phyloP scores from a whole-genome alignment of 352 stramenopile genomes.

The Phytophthora pistaciae region DNA sequence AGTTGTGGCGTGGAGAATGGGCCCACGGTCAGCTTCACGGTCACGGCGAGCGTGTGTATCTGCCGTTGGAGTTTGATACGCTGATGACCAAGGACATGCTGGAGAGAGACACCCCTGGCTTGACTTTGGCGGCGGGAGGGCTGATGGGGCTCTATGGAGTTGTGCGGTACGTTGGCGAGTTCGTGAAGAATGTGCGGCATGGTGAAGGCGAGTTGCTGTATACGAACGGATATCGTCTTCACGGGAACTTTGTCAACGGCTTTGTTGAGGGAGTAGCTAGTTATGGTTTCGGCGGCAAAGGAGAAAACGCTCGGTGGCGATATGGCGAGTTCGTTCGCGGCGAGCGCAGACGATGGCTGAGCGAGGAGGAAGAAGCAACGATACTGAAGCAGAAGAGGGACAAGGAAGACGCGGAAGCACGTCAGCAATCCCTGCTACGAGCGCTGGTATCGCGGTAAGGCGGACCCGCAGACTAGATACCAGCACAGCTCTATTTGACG shows the following conservation, averaged over 20 bases:
- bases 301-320: conserved; percentile 30
- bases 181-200: conserved; percentile 57
- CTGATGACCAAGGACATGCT: conserved; percentile 46
- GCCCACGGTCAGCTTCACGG: conserved; percentile 58
- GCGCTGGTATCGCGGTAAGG: conserved; percentile 16
- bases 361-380: conserved; percentile 47
- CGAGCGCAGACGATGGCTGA: conserved; percentile 60
- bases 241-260: conserved; percentile 52
- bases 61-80: conserved; percentile 53
- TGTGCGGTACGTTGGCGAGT: conserved; percentile 62
- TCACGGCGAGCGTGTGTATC: conserved; percentile 55
- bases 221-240: conserved; percentile 64
- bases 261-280: conserved; percentile 54
- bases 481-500: too few relatives aligned
- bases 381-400: conserved; percentile 21
- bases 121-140: conserved; percentile 7
- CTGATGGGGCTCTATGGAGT: conserved; percentile 61
- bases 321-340: conserved; percentile 50
- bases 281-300: conserved; percentile 50
- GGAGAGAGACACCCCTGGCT: conserved; percentile 15
- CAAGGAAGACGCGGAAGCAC: conserved; percentile 15
- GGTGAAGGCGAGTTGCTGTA: conserved; percentile 58
- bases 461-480: too few relatives aligned
- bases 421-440: conserved; percentile 16
- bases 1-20: conserved; percentile 65